phyloP scores from a whole-genome alignment of 139 green algal species.

The Cymbomonas tetramitiformis region DNA sequence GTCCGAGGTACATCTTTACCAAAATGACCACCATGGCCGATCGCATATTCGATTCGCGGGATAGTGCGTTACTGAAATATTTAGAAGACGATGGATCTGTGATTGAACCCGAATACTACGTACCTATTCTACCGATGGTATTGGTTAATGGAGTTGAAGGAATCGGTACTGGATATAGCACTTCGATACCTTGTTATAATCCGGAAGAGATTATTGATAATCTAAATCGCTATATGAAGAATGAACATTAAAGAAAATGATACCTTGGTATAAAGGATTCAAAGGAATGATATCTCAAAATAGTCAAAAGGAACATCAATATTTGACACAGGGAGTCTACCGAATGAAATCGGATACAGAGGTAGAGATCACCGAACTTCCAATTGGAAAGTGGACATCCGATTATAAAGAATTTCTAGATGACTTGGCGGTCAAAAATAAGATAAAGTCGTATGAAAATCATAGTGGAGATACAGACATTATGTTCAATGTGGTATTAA shows the following conservation, averaged over 20 bases:
- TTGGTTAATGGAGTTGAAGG: constrained; percentile 92
- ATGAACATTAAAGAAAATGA: constrained; percentile 60
- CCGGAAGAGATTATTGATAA: constrained; percentile 79
- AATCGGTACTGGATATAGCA: constrained; percentile 95
- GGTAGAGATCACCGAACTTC: constrained; percentile 87
- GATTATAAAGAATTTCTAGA: constrained; percentile 99
- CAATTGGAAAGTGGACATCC: constrained; percentile 88
- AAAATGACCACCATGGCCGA: background rate
- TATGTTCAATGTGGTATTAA: too few relatives aligned
- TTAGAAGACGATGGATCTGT: constrained; percentile 83
- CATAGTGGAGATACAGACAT: too few relatives aligned
- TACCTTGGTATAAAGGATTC: constrained; percentile 76
- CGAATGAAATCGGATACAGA: constrained; percentile 41
- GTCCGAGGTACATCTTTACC: constrained; percentile 24
- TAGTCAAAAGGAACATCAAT: too few relatives aligned
- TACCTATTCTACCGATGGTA: constrained; percentile 41
- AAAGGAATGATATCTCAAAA: constrained; percentile 18
- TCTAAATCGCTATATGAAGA: too few relatives aligned
- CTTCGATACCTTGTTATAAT: constrained; percentile 90
- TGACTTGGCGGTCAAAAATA: too few relatives aligned
- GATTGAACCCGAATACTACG: constrained; percentile 82
- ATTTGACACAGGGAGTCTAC: too few relatives aligned
- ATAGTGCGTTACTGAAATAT: constrained; percentile 78
- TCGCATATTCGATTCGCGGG: background rate
- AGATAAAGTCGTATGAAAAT: too few relatives aligned